These are phyloP conservation scores for Lachnellula occidentalis DNA, from an alignment of 2,329 filamentous ascomycete species.

Conservation along the genomic window DNA sequence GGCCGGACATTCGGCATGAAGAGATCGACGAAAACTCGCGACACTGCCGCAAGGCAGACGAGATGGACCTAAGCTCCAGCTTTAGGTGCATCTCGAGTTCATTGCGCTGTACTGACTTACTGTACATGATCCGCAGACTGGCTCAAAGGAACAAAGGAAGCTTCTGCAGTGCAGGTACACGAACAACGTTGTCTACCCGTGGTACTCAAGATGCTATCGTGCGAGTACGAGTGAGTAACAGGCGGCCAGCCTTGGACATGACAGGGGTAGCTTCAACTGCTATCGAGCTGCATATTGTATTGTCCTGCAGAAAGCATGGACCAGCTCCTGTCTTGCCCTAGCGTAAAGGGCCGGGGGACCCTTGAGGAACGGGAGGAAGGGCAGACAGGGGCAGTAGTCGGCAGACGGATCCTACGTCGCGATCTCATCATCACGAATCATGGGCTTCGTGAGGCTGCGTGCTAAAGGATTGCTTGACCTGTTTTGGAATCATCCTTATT, in stretches of 20 bases:
- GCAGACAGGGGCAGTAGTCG: not conserved
- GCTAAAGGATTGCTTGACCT: constrained; percentile 9
- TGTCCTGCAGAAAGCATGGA: constrained; percentile 22
- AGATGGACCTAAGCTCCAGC: not conserved
- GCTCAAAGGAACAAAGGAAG: constrained; percentile 10
- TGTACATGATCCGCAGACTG: not conserved
- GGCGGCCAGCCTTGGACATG: constrained; percentile 7
- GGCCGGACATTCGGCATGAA: constrained; percentile 9
- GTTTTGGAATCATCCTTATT: constrained; percentile 11
- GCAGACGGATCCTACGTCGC: not conserved
- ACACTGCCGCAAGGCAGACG: constrained; percentile 11
- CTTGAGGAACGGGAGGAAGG: constrained; percentile 1
- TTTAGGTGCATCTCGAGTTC: not conserved
- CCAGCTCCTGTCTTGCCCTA: not conserved
- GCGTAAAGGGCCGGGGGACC: not conserved
- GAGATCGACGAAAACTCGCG: constrained; percentile 8
- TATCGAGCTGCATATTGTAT: constrained; percentile 17
- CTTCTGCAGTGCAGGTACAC: constrained; percentile 10
- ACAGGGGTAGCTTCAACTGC: constrained; percentile 11
- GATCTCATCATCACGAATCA: not conserved
- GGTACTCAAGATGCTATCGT: constrained; percentile 4
- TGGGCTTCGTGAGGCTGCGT: constrained; percentile 7
- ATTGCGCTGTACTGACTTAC: not conserved
- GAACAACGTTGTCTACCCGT: not conserved
- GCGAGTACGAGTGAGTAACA: constrained; percentile 19